Percentiles rank a stretch among this genome's conserved stretches.
phyloP scores from a whole-genome alignment of 1,284 basidiomycete species.

The Naganishia liquefaciens region DNA sequence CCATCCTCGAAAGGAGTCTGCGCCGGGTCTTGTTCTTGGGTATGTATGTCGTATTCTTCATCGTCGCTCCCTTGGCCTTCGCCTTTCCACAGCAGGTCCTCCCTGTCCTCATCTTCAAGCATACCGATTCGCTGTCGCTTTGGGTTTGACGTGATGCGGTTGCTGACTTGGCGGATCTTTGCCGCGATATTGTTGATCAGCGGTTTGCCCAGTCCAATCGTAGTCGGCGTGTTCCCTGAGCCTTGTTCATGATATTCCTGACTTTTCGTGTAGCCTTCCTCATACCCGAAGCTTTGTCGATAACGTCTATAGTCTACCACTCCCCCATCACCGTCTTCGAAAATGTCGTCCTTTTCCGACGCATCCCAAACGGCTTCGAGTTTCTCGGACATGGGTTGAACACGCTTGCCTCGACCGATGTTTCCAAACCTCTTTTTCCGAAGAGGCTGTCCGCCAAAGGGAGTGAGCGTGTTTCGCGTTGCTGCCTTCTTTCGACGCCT shows the following conservation, averaged over 20 bases:
- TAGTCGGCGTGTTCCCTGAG: neutral
- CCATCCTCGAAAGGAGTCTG: constrained; percentile 6
- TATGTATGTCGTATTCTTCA: constrained; percentile 35
- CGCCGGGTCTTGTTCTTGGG: constrained; percentile 14
- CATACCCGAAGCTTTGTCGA: neutral
- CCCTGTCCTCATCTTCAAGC: constrained; percentile 46
- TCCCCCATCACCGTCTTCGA: neutral
- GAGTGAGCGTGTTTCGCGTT: neutral
- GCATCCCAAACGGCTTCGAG: constrained; percentile 2
- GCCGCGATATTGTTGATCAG: neutral
- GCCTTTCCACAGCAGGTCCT: constrained; percentile 26
- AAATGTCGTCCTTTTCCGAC: constrained; percentile 15
- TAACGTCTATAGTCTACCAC: neutral
- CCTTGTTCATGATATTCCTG: neutral
- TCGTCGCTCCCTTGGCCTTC: constrained; percentile 31
- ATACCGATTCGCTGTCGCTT: constrained; percentile 40
- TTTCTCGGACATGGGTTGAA: too few species aligned
- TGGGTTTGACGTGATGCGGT: constrained; percentile 23
- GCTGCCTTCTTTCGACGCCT: neutral
- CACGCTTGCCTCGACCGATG: neutral
- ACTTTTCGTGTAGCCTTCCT: neutral
- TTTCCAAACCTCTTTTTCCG: neutral
- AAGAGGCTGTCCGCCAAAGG: constrained; percentile 15
- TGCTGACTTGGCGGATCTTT: constrained; percentile 22
- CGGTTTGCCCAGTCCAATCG: constrained; percentile 31